These are phyloP conservation scores for Diaporthe longicolla DNA, from an alignment of 2,329 filamentous ascomycete genomes.

Conservation along the genomic window DNA sequence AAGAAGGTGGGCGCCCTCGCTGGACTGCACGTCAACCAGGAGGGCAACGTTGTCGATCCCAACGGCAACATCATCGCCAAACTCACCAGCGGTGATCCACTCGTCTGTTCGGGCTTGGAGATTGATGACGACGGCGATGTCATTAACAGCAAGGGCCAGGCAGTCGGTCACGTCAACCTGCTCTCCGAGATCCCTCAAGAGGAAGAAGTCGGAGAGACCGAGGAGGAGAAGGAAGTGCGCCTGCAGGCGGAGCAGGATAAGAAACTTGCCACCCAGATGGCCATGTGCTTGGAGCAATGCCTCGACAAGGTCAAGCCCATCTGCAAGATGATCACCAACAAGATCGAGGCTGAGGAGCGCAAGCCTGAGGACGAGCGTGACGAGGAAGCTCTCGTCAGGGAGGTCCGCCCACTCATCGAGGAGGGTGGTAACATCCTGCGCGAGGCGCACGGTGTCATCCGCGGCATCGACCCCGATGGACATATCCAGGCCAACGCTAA, in stretches of 20 bases:
- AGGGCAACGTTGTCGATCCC: slow-evolving; percentile 71
- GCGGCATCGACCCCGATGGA: slow-evolving; percentile 90
- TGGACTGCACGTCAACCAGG: slow-evolving; percentile 69
- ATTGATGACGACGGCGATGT: slow-evolving; percentile 81
- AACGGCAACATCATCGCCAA: slow-evolving; percentile 75
- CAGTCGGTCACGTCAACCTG: slow-evolving; percentile 77
- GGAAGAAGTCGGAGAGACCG: slow-evolving; percentile 67
- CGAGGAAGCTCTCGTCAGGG: slow-evolving; percentile 88
- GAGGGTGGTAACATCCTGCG: slow-evolving; percentile 85
- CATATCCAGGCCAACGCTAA: slow-evolving; percentile 89
- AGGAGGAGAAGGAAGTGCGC: slow-evolving; percentile 70
- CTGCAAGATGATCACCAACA: slow-evolving; percentile 87
- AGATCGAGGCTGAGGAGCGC: slow-evolving; percentile 84
- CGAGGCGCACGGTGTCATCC: slow-evolving; percentile 89
- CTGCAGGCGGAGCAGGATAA: slow-evolving; percentile 75
- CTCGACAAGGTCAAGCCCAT: slow-evolving; percentile 88
- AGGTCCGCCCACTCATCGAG: slow-evolving; percentile 90
- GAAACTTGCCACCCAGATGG: slow-evolving; percentile 84
- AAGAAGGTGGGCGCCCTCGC: slow-evolving; percentile 66
- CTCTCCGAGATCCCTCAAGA: slow-evolving; percentile 70
- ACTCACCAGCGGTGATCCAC: slow-evolving; percentile 76
- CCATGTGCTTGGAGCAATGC: slow-evolving; percentile 79
- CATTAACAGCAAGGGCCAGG: slow-evolving; percentile 76
- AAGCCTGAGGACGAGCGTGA: slow-evolving; percentile 90
- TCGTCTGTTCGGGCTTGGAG: slow-evolving; percentile 76